Evolutionary conservation across 176 grass and related monocot genomes (phyloP).

Genomic region (Musa schizocarpa): DNA sequence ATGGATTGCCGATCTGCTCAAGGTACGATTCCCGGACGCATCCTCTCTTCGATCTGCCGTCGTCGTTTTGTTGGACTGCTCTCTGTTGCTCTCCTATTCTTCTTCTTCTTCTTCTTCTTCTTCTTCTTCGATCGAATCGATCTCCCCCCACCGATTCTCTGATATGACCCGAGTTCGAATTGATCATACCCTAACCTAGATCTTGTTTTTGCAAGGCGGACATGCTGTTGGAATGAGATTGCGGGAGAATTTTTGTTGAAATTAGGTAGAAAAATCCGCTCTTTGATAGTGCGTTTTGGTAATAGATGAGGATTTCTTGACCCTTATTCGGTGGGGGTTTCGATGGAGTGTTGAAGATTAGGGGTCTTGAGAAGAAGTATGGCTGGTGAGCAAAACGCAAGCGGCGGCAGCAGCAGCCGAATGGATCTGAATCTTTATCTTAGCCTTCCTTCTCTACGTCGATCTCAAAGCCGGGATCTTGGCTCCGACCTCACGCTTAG

Average conservation of each 20-base stretch:
- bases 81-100: too few species aligned
- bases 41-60: background rate
- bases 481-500: constrained; percentile 18
- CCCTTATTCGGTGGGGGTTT: background rate
- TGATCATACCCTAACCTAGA: background rate
- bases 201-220: background rate
- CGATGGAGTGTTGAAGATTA: background rate
- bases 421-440: constrained; percentile 67
- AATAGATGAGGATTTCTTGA: background rate
- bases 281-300: background rate
- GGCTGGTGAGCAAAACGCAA: background rate
- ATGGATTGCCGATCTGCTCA: background rate
- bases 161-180: background rate
- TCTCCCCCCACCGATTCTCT: background rate
- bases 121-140: background rate
- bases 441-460: constrained; percentile 41
- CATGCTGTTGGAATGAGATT: background rate
- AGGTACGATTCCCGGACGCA: background rate
- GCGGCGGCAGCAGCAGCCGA: background rate
- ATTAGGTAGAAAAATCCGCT: background rate
- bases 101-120: background rate
- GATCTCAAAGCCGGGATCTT: constrained; percentile 15
- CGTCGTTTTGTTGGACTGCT: too few species aligned
- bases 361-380: background rate
- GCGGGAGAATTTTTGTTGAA: background rate